These are phyloP conservation scores for Wickerhamomyces sp. DNA, from an alignment of 1,139 yeast species.

Conservation along the genomic window DNA sequence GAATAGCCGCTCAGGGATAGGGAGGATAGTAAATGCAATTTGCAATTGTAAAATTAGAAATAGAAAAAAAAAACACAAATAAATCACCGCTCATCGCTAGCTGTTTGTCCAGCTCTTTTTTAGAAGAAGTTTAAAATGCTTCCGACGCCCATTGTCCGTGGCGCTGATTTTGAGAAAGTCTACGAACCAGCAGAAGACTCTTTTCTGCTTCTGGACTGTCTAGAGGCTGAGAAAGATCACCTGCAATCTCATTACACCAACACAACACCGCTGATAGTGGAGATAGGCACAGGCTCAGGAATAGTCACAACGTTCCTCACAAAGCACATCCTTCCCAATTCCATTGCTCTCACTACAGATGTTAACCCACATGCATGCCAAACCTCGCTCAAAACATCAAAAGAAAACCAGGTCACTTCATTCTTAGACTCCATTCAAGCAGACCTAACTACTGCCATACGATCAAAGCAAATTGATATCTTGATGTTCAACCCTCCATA, in stretches of 20 bases:
- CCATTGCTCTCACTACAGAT: constrained; percentile 65
- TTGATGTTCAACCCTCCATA: constrained; percentile 92
- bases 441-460: constrained; percentile 48
- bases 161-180: constrained; percentile 50
- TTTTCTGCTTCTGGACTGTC: constrained; percentile 70
- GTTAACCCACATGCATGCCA: constrained; percentile 72
- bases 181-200: constrained; percentile 96
- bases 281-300: constrained; percentile 91
- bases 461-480: constrained; percentile 51
- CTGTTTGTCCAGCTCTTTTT: too few relatives aligned
- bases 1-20: too few relatives aligned
- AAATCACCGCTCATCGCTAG: too few relatives aligned
- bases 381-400: constrained; percentile 47
- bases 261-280: constrained; percentile 56
- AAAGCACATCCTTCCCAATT: constrained; percentile 42
- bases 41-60: too few relatives aligned
- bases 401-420: constrained; percentile 36
- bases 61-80: too few relatives aligned
- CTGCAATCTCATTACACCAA: constrained; percentile 30
- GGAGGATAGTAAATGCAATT: too few relatives aligned
- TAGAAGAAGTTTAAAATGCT: too few relatives aligned
- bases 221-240: constrained; percentile 51
- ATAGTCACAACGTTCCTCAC: constrained; percentile 73
- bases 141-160: constrained; percentile 47
- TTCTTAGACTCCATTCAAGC: constrained; percentile 55